Percentiles rank a stretch among this genome's conserved stretches.
Conservation (phyloP, 169 alveolate genomes). For the Eimeria zaria region DNA sequence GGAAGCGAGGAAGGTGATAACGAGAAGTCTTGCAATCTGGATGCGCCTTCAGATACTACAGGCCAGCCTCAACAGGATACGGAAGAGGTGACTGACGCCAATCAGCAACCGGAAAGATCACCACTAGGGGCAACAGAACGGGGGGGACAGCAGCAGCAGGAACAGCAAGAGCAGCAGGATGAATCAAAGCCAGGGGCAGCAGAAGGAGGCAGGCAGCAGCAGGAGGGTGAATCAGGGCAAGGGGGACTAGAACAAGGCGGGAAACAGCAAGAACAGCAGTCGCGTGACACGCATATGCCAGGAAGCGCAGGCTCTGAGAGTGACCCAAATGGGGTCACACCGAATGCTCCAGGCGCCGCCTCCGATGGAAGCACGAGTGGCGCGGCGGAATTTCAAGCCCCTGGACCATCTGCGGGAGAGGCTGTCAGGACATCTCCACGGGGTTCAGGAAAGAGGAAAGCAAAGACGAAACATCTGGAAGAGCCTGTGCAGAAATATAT, state of each 20-base stretch:
- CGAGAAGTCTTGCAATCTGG: neutral
- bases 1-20: neutral
- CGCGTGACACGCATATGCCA: too few species aligned
- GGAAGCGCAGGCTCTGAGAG: neutral
- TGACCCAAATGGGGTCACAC: neutral
- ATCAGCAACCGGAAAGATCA: too few species aligned
- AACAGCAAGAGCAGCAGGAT: neutral
- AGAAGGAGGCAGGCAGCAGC: neutral
- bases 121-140: too few species aligned
- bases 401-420: neutral
- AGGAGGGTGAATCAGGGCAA: neutral
- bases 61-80: too few species aligned
- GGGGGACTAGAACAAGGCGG: neutral
- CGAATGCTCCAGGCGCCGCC: neutral
- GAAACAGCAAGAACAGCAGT: too few species aligned
- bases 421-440: neutral
- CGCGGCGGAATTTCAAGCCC: neutral
- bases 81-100: too few species aligned
- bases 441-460: conserved; percentile 1
- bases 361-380: neutral
- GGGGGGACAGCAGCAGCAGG: neutral
- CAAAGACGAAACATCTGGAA: conserved; percentile 13
- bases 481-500: too few species aligned
- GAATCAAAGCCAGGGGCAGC: neutral
- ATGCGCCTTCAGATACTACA: too few species aligned